Conservation (phyloP, 2,329 filamentous ascomycete genomes). For the Blastomyces emzantsi region DNA sequence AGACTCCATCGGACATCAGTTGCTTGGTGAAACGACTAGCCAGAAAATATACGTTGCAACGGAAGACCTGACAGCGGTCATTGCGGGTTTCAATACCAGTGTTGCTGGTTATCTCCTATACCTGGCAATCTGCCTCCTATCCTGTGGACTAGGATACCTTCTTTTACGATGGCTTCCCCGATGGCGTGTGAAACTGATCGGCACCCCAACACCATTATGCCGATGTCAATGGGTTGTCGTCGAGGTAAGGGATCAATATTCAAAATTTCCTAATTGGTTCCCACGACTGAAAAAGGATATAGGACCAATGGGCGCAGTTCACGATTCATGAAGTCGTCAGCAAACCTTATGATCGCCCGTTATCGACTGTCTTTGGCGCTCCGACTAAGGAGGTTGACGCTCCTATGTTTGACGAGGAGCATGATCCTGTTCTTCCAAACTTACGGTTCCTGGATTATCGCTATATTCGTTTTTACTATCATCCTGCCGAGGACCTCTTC, state of each 20-base stretch:
- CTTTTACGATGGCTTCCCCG: constrained; percentile 82
- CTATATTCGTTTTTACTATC: constrained; percentile 87
- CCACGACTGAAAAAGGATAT: constrained; percentile 10
- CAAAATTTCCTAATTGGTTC: not conserved
- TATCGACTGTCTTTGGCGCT: constrained; percentile 51
- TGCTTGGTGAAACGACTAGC: constrained; percentile 53
- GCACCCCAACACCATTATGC: constrained; percentile 57
- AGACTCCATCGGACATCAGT: constrained; percentile 52
- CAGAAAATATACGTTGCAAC: constrained; percentile 92
- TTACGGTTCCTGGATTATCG: constrained; percentile 81
- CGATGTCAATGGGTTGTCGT: constrained; percentile 87
- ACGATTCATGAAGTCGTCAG: constrained; percentile 59
- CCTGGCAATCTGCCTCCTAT: constrained; percentile 58
- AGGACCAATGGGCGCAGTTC: constrained; percentile 96
- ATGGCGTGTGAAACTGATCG: constrained; percentile 71
- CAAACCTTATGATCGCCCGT: constrained; percentile 50
- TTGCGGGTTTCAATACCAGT: constrained; percentile 84
- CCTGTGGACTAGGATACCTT: constrained; percentile 71
- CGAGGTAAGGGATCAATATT: constrained; percentile 47
- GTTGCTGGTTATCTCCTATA: constrained; percentile 60
- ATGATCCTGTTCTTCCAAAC: constrained; percentile 65
- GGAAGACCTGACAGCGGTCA: constrained; percentile 87
- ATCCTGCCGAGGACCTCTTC: constrained; percentile 83
- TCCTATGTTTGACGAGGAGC: constrained; percentile 59
- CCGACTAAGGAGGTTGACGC: constrained; percentile 48